Conservation (phyloP, 306 rosid genomes). For the Trichosanthes truncata region DNA sequence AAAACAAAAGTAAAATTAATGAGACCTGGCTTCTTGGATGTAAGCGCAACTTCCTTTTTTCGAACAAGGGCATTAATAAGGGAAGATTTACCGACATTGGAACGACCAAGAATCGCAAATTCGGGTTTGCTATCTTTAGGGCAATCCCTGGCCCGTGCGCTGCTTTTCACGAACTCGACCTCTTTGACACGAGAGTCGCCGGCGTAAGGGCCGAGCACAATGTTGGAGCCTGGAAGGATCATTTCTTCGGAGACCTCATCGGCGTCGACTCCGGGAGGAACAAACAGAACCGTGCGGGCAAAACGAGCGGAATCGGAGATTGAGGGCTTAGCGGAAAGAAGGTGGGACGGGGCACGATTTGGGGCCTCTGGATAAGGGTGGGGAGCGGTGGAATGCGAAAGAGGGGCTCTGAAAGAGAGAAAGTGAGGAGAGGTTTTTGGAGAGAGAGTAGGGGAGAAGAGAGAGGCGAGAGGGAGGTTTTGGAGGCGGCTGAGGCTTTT, state of each 20-base stretch:
- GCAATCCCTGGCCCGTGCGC: slow-evolving; percentile 62
- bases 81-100: slow-evolving; percentile 92
- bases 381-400: slow-evolving; percentile 21
- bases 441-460: slow-evolving; percentile 9
- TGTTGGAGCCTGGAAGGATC: slow-evolving; percentile 70
- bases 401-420: slow-evolving; percentile 21
- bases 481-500: slow-evolving; percentile 34
- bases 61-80: slow-evolving; percentile 81
- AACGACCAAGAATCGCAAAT: slow-evolving; percentile 80
- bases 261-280: slow-evolving; percentile 68
- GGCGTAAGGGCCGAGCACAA: slow-evolving; percentile 78
- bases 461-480: slow-evolving; percentile 12
- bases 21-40: slow-evolving; percentile 88
- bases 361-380: background rate
- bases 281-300: slow-evolving; percentile 35
- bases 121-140: slow-evolving; percentile 68
- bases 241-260: slow-evolving; percentile 44
- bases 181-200: slow-evolving; percentile 70
- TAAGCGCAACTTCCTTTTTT: slow-evolving; percentile 82
- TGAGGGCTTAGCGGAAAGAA: slow-evolving; percentile 24
- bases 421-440: slow-evolving; percentile 4
- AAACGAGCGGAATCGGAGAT: slow-evolving; percentile 23
- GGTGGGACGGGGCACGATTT: slow-evolving; percentile 9
- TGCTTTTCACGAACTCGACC: slow-evolving; percentile 81
- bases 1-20: background rate